Evolutionary conservation across 2,329 filamentous ascomycete species (phyloP).

Genomic region (Fusarium sp.): DNA sequence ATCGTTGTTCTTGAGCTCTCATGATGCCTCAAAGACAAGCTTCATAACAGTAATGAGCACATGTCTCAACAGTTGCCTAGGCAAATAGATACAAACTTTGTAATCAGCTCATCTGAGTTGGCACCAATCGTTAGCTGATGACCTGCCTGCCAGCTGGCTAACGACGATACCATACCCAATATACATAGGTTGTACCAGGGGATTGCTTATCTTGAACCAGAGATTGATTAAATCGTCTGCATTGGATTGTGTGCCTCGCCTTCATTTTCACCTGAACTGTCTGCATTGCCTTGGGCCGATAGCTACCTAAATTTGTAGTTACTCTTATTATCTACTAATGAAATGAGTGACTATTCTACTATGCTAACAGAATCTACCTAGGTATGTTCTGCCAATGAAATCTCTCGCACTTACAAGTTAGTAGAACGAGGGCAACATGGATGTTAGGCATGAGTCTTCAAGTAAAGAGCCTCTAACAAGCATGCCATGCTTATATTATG

Average conservation of each 20-base stretch:
- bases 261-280: too few relatives aligned
- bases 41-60: background rate
- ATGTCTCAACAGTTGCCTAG: slow-evolving; percentile 6
- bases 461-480: background rate
- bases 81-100: slow-evolving; percentile 6
- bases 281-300: too few relatives aligned
- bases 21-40: background rate
- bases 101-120: slow-evolving; percentile 20
- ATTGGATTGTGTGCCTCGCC: too few relatives aligned
- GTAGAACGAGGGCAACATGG: background rate
- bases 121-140: slow-evolving; percentile 3
- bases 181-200: background rate
- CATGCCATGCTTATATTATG: background rate
- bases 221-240: background rate
- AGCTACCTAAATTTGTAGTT: too few relatives aligned
- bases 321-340: too few relatives aligned
- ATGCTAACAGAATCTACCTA: too few relatives aligned
- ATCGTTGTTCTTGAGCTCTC: background rate
- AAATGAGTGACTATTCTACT: too few relatives aligned
- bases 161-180: background rate
- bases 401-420: background rate
- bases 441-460: background rate
- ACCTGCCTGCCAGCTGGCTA: background rate
- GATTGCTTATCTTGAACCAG: background rate
- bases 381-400: background rate